These are phyloP conservation scores for Mycena vulgaris DNA, from an alignment of 768 basidiomycete species.

Conservation along the genomic window DNA sequence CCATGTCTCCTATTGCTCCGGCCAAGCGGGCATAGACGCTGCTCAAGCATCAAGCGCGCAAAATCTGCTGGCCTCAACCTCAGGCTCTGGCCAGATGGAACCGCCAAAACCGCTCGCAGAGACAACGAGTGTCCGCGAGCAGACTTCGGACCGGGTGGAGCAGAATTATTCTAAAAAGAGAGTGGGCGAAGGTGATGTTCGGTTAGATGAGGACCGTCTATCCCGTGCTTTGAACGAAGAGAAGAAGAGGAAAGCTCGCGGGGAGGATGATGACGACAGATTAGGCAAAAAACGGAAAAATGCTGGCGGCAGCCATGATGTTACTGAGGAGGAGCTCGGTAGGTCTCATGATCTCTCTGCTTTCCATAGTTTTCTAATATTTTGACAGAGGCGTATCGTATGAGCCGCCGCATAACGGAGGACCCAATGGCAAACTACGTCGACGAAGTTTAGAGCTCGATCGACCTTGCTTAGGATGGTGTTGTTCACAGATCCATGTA, in stretches of 20 bases:
- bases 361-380: conserved; percentile 17
- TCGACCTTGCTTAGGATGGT: not conserved
- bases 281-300: conserved; percentile 74
- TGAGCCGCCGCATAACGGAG: conserved; percentile 80
- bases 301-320: conserved; percentile 75
- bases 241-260: conserved; percentile 80
- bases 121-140: conserved; percentile 14
- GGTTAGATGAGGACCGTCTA: conserved; percentile 79
- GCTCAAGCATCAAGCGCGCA: conserved; percentile 82
- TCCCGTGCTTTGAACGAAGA: conserved; percentile 83
- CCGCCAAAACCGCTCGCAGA: conserved; percentile 34
- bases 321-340: conserved; percentile 93
- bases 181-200: conserved; percentile 86
- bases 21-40: conserved; percentile 86
- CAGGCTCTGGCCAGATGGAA: conserved; percentile 47
- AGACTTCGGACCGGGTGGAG: conserved; percentile 60
- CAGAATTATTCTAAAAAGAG: conserved; percentile 86
- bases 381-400: conserved; percentile 89
- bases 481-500: conserved; percentile 27
- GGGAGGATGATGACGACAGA: conserved; percentile 71
- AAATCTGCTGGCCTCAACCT: conserved; percentile 68
- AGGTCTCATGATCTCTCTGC: conserved; percentile 43
- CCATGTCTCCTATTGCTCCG: conserved; percentile 93
- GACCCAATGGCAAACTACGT: conserved; percentile 97
- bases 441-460: conserved; percentile 60